Evolutionary conservation across 2,329 filamentous ascomycete species (phyloP).

Genomic region (Fusarium kyushuense): DNA sequence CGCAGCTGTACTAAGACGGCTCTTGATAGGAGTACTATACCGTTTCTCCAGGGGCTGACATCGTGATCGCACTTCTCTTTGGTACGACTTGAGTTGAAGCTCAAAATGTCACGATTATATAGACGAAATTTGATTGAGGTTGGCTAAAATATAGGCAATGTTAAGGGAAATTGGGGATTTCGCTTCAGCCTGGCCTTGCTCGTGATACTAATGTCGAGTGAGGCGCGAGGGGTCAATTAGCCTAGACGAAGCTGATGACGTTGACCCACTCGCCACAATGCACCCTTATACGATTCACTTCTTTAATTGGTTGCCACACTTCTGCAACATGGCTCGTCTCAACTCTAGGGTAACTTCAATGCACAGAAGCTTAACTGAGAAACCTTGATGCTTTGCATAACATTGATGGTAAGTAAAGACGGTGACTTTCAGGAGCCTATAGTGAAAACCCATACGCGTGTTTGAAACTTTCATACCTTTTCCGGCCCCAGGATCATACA

Average conservation of each 20-base stretch:
- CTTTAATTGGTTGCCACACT: slow-evolving; percentile 27
- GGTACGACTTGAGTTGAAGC: slow-evolving; percentile 5
- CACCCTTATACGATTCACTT: neutral
- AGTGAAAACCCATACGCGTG: neutral
- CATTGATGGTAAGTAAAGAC: neutral
- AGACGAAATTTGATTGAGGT: slow-evolving; percentile 22
- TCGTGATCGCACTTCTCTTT: slow-evolving; percentile 43
- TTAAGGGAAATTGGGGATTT: slow-evolving; percentile 47
- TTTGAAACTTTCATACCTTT: neutral
- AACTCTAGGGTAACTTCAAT: slow-evolving; percentile 34
- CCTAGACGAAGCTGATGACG: slow-evolving; percentile 55
- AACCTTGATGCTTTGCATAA: neutral
- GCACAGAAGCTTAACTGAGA: slow-evolving; percentile 5
- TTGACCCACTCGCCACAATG: slow-evolving; percentile 53
- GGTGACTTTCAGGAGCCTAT: neutral
- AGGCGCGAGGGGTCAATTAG: slow-evolving; percentile 50
- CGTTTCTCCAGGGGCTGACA: slow-evolving; percentile 59
- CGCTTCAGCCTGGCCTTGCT: slow-evolving; percentile 46
- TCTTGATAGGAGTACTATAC: slow-evolving; percentile 52
- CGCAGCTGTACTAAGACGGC: slow-evolving; percentile 20
- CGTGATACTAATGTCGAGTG: slow-evolving; percentile 50
- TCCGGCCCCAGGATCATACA: neutral
- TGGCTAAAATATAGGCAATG: slow-evolving; percentile 17
- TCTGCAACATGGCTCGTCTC: slow-evolving; percentile 1
- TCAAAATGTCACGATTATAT: slow-evolving; percentile 3